Evolutionary conservation across 2,329 filamentous ascomycete genomes (phyloP).

Genomic region (Xylaria multiplex): DNA sequence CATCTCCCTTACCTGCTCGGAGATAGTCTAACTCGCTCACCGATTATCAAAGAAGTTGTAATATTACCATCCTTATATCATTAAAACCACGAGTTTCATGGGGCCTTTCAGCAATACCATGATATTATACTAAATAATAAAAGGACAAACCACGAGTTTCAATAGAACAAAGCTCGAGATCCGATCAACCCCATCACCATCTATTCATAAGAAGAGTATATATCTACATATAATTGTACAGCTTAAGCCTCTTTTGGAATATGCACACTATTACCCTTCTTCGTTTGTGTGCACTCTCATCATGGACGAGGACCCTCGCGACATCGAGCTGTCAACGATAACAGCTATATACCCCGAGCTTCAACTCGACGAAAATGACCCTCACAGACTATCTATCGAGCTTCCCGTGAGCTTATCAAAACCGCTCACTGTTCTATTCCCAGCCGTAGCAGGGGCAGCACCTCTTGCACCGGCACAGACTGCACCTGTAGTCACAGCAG

Average conservation of each 20-base stretch:
- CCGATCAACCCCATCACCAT: not conserved
- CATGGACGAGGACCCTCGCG: constrained; percentile 59
- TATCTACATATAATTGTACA: not conserved
- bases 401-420: constrained; percentile 65
- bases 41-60: not conserved
- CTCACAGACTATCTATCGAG: constrained; percentile 65
- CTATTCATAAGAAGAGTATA: constrained; percentile 17
- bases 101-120: not conserved
- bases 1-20: not conserved
- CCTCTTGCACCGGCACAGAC: constrained; percentile 36
- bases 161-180: constrained; percentile 8
- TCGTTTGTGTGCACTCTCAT: constrained; percentile 42
- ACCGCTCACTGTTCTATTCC: constrained; percentile 67
- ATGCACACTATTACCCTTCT: constrained; percentile 37
- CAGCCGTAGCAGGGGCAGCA: constrained; percentile 55
- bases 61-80: not conserved
- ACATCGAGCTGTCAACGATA: constrained; percentile 68
- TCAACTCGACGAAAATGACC: constrained; percentile 54
- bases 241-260: constrained; percentile 23
- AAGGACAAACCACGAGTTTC: constrained; percentile 1
- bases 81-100: not conserved
- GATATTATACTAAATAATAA: not conserved
- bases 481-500: constrained; percentile 21
- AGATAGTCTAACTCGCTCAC: not conserved
- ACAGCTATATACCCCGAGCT: constrained; percentile 75